Evolutionary conservation across 441 rosid genomes (phyloP), one percentile per base, ranked within the genome.

Genomic region (Kokia cookei): DNA sequence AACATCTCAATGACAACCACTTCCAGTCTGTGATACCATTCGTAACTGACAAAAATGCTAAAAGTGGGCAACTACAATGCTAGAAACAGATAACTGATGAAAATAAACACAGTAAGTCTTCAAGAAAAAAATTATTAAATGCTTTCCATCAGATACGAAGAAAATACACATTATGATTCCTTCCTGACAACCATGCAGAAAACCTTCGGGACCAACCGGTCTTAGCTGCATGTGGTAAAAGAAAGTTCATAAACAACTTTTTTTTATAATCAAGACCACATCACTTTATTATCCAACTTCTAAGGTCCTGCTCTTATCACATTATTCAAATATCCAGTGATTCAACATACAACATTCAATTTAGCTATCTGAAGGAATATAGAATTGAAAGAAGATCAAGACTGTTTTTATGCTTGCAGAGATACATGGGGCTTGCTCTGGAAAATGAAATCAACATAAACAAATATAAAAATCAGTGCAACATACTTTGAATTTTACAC

Each of bases 181-280:
- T 62, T 15, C 11, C 45, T 8, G 11, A 42, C 9, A 42, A 42
- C 45, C 11, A 42, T 8, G 45, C 45, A 42, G 45, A 42, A 42
- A 42, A 42, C 11, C 43, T 32, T 5, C 5, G 43, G 24, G 24
- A 62, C 12, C 2, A 8, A 15, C 22, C 9, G 13, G 45, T 61
- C 65, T 61, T 61, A 35, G 43, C n/a, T 61, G 65, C 65, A 29
- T 61, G 65, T 58, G 63, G 43, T 61, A 29, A 6, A 35, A 62
- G 66, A 62, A 35, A 15, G 66, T n/a, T 62, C 66, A 62, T 35
- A 62, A 32, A 35, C 66, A 13, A 40, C 27, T 1, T 42, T 63
- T n/a, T n/a, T 19, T 63, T n/a, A 63, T 35, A 63, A 63, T 63
- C 66, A 37, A 63, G 67, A n/a, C 67, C 26, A 47, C n/a, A 63